Evolutionary conservation across 2,329 filamentous ascomycete genomes (phyloP), one percentile per base, ranked within the genome.

Genomic region (Ophiocordyceps unilateralis): DNA sequence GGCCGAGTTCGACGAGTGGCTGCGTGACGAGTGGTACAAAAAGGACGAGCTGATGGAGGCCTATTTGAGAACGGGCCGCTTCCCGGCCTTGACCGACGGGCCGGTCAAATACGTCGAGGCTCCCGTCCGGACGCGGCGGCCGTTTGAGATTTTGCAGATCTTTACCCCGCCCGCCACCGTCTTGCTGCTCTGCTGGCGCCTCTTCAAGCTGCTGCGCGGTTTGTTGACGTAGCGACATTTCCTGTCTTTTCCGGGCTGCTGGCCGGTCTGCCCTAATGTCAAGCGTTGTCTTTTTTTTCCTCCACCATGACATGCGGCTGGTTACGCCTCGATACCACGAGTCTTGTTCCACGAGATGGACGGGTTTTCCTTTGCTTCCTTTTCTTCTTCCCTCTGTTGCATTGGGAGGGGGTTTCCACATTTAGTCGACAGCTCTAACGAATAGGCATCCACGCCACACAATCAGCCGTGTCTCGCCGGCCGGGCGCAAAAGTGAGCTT

Each of bases 11-110:
- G 86, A 93, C 45, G 54, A 69, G 3, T 98, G 91, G 91, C 68
- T 96, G 23, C 73, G 79, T 26, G 78, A 84, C 44, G 74, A 87
- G 39, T 98, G 91, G 91, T 75, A 80, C 41, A 87, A 94, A 58
- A 98, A 98, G 59, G 89, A 98, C 53, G 76, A 77, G 24, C 69
- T 95, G 39, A 75, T 98, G 55, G 87, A 95, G 51, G 74, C 86
- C 49, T 96, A 86, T 57, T 66, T 81, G 44, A 69, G 72, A 15
- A 88, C 80, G 2, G 86, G 83, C 3, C 74, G 80, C 19, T 94
- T 96, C 54, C 91, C 91, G 0, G 69, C 78, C 4, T 79, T 81
- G 48, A 66, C 76, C 7, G 66, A 59, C 15, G 61, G 60, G n/a
- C 58, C 60, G 41, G 55, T 61, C 39, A 59, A 61, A 0, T 72